Base-by-base conservation (phyloP, 1,284 basidiomycete species). In the Limonomyces culmigenus region DNA sequence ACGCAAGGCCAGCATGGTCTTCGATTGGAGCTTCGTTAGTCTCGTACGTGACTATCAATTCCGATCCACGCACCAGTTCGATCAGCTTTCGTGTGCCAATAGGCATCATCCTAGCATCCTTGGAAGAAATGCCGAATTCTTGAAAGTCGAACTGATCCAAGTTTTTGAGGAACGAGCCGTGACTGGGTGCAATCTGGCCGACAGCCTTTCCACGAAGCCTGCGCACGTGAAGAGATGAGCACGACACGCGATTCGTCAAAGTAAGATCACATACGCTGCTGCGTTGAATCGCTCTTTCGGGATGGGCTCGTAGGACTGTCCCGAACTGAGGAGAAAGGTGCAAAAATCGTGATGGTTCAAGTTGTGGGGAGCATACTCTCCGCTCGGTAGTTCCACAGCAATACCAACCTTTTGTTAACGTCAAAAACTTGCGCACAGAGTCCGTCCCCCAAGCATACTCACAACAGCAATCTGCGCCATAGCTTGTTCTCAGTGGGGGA, bases 351-450 rank as follows among this genome's bases (percentile, higher is more conserved):
- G 35, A 38, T 60, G 52, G 40, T 55, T 48, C 4, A 63, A 45
- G 41, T 62, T 58, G 15, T 40, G 42, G 3, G 45, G 19, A 8
- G 42, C 38, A 12, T 36, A 35, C 2, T 20, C 31, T 5, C 59
- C 59, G 34, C 51, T 50, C 2, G 60, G 60, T 2, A 63, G 42
- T 37, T 62, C 50, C 13, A 49, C 51, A 8, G 58, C 50, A 16
- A 63, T 48, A 17, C 59, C 59, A 37, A 60, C 51, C 58, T 60
- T n/a, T n/a, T n/a, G n/a, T n/a, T n/a, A n/a, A n/a, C n/a, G n/a
- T n/a, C n/a, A n/a, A n/a, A n/a, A n/a, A n/a, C n/a, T n/a, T n/a
- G n/a, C n/a, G n/a, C n/a, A n/a, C n/a, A n/a, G n/a, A n/a, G n/a
- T n/a, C n/a, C n/a, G n/a, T n/a, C n/a, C n/a, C n/a, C n/a, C n/a